Evolutionary conservation across 2,329 filamentous ascomycete species (phyloP).

Genomic region (Penicillium occitanis): DNA sequence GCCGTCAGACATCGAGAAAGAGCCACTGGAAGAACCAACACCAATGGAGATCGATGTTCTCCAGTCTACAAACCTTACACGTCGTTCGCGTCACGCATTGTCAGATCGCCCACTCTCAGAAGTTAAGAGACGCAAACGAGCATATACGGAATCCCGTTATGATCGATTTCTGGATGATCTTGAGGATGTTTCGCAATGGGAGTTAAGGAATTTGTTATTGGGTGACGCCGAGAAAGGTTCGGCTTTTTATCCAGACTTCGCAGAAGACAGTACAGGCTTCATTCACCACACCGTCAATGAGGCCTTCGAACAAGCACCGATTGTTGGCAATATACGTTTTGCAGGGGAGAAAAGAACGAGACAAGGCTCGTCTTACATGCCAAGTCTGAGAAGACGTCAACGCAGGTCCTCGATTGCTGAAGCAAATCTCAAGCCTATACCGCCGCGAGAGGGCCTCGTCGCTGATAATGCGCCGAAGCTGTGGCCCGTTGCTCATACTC

Average conservation of each 20-base stretch:
- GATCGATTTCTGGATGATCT: constrained; percentile 14
- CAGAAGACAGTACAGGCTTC: constrained; percentile 25
- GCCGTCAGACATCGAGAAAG: background rate
- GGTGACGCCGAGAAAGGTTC: background rate
- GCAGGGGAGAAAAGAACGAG: constrained; percentile 26
- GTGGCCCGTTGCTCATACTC: background rate
- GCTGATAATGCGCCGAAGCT: background rate
- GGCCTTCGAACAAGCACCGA: constrained; percentile 33
- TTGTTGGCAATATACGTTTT: constrained; percentile 38
- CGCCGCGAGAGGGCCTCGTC: background rate
- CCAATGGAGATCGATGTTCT: constrained; percentile 7
- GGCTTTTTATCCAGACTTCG: background rate
- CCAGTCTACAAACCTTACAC: background rate
- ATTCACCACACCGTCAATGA: constrained; percentile 40
- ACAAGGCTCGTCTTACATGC: background rate
- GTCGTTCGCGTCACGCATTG: background rate
- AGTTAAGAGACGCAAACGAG: constrained; percentile 10
- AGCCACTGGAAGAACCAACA: background rate
- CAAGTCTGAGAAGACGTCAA: constrained; percentile 10
- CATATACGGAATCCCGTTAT: constrained; percentile 10
- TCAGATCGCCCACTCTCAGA: constrained; percentile 7
- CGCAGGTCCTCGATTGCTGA: constrained; percentile 18
- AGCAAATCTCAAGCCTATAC: background rate
- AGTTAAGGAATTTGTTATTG: constrained; percentile 1
- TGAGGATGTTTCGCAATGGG: constrained; percentile 20